Percentiles rank a stretch among this genome's conserved stretches.
These are phyloP conservation scores for Malassezia restricta DNA, from an alignment of 1,284 basidiomycete genomes.

Conservation along the genomic window DNA sequence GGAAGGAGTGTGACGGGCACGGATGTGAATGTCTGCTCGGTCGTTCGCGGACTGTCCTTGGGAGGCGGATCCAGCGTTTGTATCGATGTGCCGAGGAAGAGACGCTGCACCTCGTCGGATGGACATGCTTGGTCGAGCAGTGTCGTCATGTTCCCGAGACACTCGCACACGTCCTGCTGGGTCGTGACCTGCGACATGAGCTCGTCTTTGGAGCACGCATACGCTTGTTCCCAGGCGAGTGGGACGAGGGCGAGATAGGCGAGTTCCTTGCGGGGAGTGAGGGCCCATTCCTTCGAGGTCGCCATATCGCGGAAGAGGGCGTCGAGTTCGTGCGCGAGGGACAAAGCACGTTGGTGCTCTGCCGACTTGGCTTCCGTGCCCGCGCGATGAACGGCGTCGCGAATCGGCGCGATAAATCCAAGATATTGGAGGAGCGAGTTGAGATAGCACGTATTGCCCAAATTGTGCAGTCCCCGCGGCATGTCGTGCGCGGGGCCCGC, in stretches of 20 bases:
- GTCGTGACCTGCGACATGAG: constrained; percentile 54
- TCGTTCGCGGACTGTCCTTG: constrained; percentile 54
- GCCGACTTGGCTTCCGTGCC: constrained; percentile 47
- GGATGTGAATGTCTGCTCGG: constrained; percentile 83
- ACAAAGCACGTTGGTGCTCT: constrained; percentile 44
- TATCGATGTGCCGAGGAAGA: constrained; percentile 34
- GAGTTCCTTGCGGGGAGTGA: constrained; percentile 71
- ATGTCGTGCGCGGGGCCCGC: constrained; percentile 41
- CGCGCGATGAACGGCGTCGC: constrained; percentile 54
- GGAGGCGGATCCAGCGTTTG: constrained; percentile 25
- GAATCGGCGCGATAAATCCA: constrained; percentile 78
- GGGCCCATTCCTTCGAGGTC: constrained; percentile 55
- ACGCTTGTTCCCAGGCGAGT: constrained; percentile 66
- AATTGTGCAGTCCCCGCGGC: constrained; percentile 75
- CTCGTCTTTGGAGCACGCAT: constrained; percentile 1
- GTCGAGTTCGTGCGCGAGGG: constrained; percentile 58
- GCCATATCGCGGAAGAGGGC: constrained; percentile 68
- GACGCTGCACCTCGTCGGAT: constrained; percentile 32
- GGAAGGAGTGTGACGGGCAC: constrained; percentile 78
- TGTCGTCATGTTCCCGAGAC: constrained; percentile 97
- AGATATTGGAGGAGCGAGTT: constrained; percentile 83
- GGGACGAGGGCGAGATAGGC: constrained; percentile 86
- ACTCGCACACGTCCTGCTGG: constrained; percentile 95
- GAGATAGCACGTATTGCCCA: constrained; percentile 85
- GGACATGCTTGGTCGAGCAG: constrained; percentile 88